phyloP scores from a whole-genome alignment of 495 filamentous ascomycete species.

The Aspergillus coremiiformis region DNA sequence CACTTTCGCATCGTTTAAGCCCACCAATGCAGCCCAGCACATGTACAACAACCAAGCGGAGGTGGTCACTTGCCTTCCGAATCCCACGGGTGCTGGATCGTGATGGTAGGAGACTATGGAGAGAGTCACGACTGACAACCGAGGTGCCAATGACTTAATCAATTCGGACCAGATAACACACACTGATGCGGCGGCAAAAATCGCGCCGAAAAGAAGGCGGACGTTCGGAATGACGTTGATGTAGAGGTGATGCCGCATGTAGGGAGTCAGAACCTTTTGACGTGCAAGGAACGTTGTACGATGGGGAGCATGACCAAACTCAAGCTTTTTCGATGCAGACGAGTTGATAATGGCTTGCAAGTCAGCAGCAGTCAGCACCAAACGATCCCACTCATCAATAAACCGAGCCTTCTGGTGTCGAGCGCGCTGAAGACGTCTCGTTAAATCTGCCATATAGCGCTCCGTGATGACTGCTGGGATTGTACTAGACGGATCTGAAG shows the following conservation, averaged over 20 bases:
- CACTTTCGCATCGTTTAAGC: slow-evolving; percentile 81
- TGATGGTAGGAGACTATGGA: slow-evolving; percentile 75
- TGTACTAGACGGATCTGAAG: slow-evolving; percentile 26
- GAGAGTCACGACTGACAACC: slow-evolving; percentile 73
- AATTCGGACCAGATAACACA: slow-evolving; percentile 90
- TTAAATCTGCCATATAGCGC: slow-evolving; percentile 84
- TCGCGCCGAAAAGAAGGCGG: slow-evolving; percentile 49
- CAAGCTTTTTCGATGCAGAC: slow-evolving; percentile 67
- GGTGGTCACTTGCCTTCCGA: slow-evolving; percentile 76
- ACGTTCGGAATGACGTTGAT: slow-evolving; percentile 60
- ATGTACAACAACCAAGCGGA: slow-evolving; percentile 91
- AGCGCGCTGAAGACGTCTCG: slow-evolving; percentile 68
- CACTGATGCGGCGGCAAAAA: slow-evolving; percentile 66
- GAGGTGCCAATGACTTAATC: slow-evolving; percentile 66
- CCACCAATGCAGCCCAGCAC: slow-evolving; percentile 75
- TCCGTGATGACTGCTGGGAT: slow-evolving; percentile 82
- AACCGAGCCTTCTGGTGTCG: slow-evolving; percentile 78
- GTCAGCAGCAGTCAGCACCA: slow-evolving; percentile 63
- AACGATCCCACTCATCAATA: slow-evolving; percentile 72
- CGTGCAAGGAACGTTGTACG: slow-evolving; percentile 47
- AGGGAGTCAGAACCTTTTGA: slow-evolving; percentile 64
- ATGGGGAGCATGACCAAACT: slow-evolving; percentile 56
- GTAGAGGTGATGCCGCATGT: slow-evolving; percentile 73
- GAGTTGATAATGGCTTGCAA: slow-evolving; percentile 82
- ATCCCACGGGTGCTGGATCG: slow-evolving; percentile 62